Conservation (phyloP, 371 early-diverging fungal genomes). For the Mortierella sp. region DNA sequence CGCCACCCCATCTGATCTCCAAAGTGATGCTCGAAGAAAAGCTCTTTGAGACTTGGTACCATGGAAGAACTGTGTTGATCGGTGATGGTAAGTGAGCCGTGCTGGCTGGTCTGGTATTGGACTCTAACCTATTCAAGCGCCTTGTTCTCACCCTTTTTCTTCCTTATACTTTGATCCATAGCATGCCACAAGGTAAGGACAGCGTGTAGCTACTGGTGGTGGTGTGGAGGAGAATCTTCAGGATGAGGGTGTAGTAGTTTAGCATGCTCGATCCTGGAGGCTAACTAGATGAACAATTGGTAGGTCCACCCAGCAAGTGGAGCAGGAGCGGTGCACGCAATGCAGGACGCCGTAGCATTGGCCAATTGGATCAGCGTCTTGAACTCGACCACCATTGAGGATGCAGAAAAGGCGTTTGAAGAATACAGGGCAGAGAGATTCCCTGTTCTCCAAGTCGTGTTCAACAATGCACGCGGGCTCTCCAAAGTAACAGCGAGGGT, state of each 20-base stretch:
- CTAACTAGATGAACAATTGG: not conserved
- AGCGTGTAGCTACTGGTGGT: too few relatives aligned
- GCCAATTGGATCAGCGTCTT: slow-evolving; percentile 34
- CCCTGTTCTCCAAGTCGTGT: slow-evolving; percentile 8
- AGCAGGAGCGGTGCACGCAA: slow-evolving; percentile 11
- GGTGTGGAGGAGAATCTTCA: too few relatives aligned
- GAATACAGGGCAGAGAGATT: slow-evolving; percentile 26
- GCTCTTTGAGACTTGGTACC: slow-evolving; percentile 21
- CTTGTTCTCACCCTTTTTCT: not conserved
- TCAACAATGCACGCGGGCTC: slow-evolving; percentile 1
- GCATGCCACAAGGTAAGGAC: not conserved
- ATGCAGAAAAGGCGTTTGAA: slow-evolving; percentile 17
- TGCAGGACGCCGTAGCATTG: slow-evolving; percentile 30
- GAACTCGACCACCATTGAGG: slow-evolving; percentile 6
- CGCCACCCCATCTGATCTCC: slow-evolving; percentile 11
- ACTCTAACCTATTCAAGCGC: not conserved
- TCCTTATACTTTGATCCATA: not conserved
- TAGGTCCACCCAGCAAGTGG: slow-evolving; percentile 29
- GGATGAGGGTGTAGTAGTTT: too few relatives aligned
- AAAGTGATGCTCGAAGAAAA: slow-evolving; percentile 29
- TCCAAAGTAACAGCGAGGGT: slow-evolving; percentile 10
- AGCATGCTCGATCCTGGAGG: too few relatives aligned
- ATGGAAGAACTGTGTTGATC: slow-evolving; percentile 13
- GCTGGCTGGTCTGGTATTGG: not conserved
- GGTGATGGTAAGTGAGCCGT: slow-evolving; percentile 16